Base-by-base conservation (phyloP, 495 filamentous ascomycete species). In the Hypoxylon intermedium region DNA sequence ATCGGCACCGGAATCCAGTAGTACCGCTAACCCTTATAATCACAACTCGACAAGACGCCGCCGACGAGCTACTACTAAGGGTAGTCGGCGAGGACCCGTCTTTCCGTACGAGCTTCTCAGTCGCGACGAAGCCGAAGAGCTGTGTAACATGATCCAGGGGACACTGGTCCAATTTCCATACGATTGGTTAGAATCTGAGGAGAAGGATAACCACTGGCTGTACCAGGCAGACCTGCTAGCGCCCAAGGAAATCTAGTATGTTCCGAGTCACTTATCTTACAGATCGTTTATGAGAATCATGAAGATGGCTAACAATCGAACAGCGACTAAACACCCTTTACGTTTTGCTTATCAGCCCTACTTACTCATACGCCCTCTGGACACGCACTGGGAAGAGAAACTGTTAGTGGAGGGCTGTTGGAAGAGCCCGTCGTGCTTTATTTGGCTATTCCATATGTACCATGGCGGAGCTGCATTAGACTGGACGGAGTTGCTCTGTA, bases 171-270 rank as follows among this genome's bases (percentile, higher is more conserved):
- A 90, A 48, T 98, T 93, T 80, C 94, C 94, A 12, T 94, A 96
- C 70, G 90, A 98, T 55, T 98, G 95, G 91, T 83, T 98, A 42
- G 83, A 83, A 48, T 87, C 87, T 63, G 95, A 97, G 75, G 94
- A 97, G 77, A 84, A 87, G 64, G 90, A 89, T 60, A 92, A 91
- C 33, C 96, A 97, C 70, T 98, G 95, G 95, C 84, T 98, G 42
- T 98, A 97, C 73, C 90, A 90, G 73, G 87, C 97, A 41, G 94
- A 98, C 72, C 89, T 94, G 68, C 85, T 98, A 70, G 95, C 94
- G 61, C 94, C 94, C 45, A 79, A 98, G 76, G 91, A 96, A 76
- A 98, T 98, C 56, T 98, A 98, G 93, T 96, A 84, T 85, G 92
- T 84, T 16, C 33, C n/a, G n/a, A n/a, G n/a, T n/a, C n/a, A n/a